Evolutionary conservation across 1,139 yeast species (phyloP).

Genomic region (Diutina scorzettiae): DNA sequence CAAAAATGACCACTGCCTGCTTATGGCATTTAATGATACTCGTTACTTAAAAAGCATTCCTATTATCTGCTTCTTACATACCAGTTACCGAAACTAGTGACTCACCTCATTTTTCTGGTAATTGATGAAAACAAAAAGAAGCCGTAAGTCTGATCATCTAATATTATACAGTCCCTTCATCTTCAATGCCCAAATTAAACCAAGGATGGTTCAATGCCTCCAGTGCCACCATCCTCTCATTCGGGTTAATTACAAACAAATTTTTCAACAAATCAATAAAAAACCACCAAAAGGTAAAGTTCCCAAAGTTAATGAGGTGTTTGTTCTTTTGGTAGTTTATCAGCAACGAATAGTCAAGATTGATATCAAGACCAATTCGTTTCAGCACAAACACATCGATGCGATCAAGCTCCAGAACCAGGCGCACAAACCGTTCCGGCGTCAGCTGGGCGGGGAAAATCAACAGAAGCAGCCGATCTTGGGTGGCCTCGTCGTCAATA

Average conservation of each 20-base stretch:
- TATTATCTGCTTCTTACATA: too few relatives aligned
- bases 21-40: too few relatives aligned
- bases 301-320: slow-evolving; percentile 30
- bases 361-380: slow-evolving; percentile 28
- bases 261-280: slow-evolving; percentile 55
- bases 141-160: too few relatives aligned
- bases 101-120: too few relatives aligned
- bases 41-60: too few relatives aligned
- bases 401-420: slow-evolving; percentile 40
- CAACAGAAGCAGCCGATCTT: slow-evolving; percentile 17
- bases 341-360: slow-evolving; percentile 29
- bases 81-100: too few relatives aligned
- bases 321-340: slow-evolving; percentile 31
- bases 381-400: slow-evolving; percentile 37
- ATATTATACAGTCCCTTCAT: slow-evolving; percentile 50
- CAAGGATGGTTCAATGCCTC: slow-evolving; percentile 69
- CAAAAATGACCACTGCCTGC: too few relatives aligned
- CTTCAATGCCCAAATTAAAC: slow-evolving; percentile 66
- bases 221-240: slow-evolving; percentile 48
- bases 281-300: slow-evolving; percentile 67
- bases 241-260: slow-evolving; percentile 53
- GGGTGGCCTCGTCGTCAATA: slow-evolving; percentile 20
- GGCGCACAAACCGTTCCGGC: slow-evolving; percentile 35
- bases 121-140: too few relatives aligned
- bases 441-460: slow-evolving; percentile 26